A percentile compares a stretch with the other conserved stretches of the same genome.
Evolutionary conservation across 306 rosid species (phyloP).

Genomic region (Corylus heterophylla): DNA sequence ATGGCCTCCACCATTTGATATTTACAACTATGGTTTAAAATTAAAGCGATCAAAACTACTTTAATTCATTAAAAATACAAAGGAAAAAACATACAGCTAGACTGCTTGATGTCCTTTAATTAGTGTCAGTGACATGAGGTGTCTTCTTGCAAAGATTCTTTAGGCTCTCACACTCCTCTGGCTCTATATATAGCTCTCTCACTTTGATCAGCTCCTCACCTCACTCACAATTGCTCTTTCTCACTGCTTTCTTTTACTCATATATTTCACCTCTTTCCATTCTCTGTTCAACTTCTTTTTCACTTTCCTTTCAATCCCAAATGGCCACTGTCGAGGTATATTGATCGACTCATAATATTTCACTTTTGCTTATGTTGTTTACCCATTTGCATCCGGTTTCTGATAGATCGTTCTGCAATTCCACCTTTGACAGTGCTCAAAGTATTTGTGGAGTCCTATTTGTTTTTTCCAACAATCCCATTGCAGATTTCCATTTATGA

Average conservation of each 20-base stretch:
- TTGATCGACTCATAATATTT: slow-evolving; percentile 23
- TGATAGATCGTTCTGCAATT: background rate
- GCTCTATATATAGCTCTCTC: slow-evolving; percentile 67
- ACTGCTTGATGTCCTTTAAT: slow-evolving; percentile 48
- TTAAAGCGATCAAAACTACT: background rate
- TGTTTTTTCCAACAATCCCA: background rate
- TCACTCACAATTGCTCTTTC: slow-evolving; percentile 29
- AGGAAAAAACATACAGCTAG: slow-evolving; percentile 60
- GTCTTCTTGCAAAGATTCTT: slow-evolving; percentile 64
- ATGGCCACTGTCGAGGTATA: slow-evolving; percentile 94
- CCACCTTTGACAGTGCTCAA: background rate
- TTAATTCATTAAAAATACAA: slow-evolving; percentile 1
- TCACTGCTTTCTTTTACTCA: slow-evolving; percentile 5
- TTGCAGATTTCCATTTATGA: too few relatives aligned
- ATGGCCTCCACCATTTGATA: slow-evolving; percentile 33
- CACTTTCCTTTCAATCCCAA: slow-evolving; percentile 35
- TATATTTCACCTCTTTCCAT: background rate
- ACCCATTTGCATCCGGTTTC: background rate
- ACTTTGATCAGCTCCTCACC: slow-evolving; percentile 37
- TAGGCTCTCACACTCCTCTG: slow-evolving; percentile 22
- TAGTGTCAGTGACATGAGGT: slow-evolving; percentile 53
- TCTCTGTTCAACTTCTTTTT: slow-evolving; percentile 21
- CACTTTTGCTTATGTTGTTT: background rate
- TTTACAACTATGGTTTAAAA: background rate
- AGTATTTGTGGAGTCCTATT: background rate